Base-by-base conservation (phyloP, 2,329 filamentous ascomycete species). In the Monosporascus sp. region DNA sequence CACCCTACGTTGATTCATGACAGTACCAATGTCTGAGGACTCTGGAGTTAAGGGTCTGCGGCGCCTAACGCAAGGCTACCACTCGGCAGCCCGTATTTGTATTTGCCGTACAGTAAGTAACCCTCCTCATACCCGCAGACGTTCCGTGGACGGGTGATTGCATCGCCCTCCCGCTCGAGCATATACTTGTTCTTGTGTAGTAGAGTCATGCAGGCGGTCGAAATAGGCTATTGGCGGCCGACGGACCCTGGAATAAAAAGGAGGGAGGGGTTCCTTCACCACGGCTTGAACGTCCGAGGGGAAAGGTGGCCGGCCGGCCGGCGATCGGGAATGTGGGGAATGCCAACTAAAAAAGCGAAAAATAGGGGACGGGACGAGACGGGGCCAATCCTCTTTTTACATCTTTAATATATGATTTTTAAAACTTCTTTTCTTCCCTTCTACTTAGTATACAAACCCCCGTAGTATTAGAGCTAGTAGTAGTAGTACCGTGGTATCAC, bases 111-210 rank as follows among this genome's bases (percentile, higher is more conserved):
- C 4, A 14, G 9, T 35, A 14, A 35, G 31, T 2, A 20, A n/a
- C 20, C 41, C 11, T 22, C 20, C 11, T 44, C 20, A 14, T 20
- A 44, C 17, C 20, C 20, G 20, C 20, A 25, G n/a, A 14, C 1
- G 14, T 25, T 20, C 14, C 37, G 6, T 18, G 22, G 38, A 38
- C 50, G 58, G 55, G 52, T 59, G 54, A 55, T 57, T 60, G 58
- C 58, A 59, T 58, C 17, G 22, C 44, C 44, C 52, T 43, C 54
- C 53, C 49, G 52, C 27, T 35, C 31, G 11, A 35, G 11, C 31
- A 35, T 18, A 44, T 20, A 25, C 14, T 6, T 17, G 11, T 15
- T 17, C 9, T 15, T 8, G 17, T 41, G 38, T 7, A 18, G 17
- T n/a, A 20, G 17, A 41, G 38, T 20, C 17, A 41, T n/a, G 18